Evolutionary conservation across 2,329 filamentous ascomycete genomes (phyloP).

Genomic region (Phaeophleospora eucalypticola): DNA sequence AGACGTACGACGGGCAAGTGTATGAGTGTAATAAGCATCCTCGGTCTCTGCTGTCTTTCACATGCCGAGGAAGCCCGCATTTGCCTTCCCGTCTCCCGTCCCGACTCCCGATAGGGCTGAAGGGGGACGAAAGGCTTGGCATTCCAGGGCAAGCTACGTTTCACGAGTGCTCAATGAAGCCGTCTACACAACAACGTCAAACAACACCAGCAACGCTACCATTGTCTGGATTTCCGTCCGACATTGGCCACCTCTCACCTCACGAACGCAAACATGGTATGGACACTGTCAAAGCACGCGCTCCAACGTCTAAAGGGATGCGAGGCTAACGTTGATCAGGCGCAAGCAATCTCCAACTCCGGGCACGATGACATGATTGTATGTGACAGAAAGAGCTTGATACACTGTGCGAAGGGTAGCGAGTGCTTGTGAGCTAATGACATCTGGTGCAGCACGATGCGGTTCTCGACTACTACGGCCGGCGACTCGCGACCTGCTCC

Average conservation of each 20-base stretch:
- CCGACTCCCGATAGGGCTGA: constrained; percentile 1
- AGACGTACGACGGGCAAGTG: constrained; percentile 1
- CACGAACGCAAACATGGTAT: too few species aligned
- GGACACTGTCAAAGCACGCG: too few species aligned
- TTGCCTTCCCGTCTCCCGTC: not conserved
- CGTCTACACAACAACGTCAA: too few species aligned
- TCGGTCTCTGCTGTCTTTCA: constrained; percentile 1
- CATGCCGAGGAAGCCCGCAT: not conserved
- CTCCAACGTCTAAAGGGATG: not conserved
- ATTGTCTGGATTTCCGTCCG: too few species aligned
- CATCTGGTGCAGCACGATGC: constrained; percentile 73
- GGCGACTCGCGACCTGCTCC: constrained; percentile 91
- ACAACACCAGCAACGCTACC: too few species aligned
- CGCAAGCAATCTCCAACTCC: constrained; percentile 77
- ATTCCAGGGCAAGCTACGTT: not conserved
- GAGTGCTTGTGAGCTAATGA: not conserved
- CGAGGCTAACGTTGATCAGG: constrained; percentile 40
- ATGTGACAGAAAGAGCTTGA: constrained; percentile 44
- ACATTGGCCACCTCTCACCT: too few species aligned
- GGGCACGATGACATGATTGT: constrained; percentile 99
- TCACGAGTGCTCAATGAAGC: not conserved
- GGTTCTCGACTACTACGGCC: constrained; percentile 96
- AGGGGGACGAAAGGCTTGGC: not conserved
- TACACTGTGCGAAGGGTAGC: not conserved
- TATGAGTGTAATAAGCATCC: too few species aligned